phyloP scores from a whole-genome alignment of 805 yeast species.

The Candida boidinii region DNA sequence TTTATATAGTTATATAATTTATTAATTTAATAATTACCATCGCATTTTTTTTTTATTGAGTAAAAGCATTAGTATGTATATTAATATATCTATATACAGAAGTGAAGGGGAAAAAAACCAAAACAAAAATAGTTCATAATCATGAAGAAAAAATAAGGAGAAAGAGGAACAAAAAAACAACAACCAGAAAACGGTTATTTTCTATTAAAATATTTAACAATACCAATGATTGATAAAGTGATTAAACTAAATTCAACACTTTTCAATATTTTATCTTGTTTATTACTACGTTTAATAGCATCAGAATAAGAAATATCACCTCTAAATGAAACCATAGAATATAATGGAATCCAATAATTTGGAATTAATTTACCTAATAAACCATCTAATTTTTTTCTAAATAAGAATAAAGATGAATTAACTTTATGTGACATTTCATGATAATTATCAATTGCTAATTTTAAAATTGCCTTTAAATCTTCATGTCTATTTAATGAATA shows the following conservation, averaged over 20 bases:
- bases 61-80: too few species aligned
- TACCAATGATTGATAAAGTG: conserved; percentile 6
- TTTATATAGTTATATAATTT: too few species aligned
- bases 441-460: conserved; percentile 74
- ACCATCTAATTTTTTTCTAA: conserved; percentile 64
- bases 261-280: conserved; percentile 46
- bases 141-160: too few species aligned
- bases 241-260: conserved; percentile 14
- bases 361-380: conserved; percentile 49
- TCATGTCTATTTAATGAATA: conserved; percentile 50
- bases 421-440: conserved; percentile 84
- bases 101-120: too few species aligned
- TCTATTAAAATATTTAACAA: conserved; percentile 4
- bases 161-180: too few species aligned
- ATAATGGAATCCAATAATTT: conserved; percentile 73
- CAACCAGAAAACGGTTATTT: too few species aligned
- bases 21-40: too few species aligned
- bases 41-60: too few species aligned
- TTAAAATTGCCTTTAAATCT: conserved; percentile 69
- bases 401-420: conserved; percentile 45
- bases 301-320: conserved; percentile 70
- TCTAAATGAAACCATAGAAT: conserved; percentile 88
- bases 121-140: too few species aligned
- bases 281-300: conserved; percentile 46
- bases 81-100: too few species aligned